Percentiles rank a stretch among this genome's conserved stretches.
Conservation (phyloP, 331 rosid genomes). For the Quercus tomentella region DNA sequence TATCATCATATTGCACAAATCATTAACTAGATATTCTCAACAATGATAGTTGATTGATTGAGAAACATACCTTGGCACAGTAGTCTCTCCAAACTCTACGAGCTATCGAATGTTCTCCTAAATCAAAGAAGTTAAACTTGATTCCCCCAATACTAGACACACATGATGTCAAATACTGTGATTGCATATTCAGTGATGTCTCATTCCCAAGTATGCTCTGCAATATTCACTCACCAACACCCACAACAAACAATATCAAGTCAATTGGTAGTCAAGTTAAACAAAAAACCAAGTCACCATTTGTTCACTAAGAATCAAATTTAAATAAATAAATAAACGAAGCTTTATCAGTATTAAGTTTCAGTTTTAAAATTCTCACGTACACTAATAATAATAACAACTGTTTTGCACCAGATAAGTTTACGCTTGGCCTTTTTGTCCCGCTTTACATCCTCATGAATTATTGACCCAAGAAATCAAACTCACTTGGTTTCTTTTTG, state of each 20-base stretch:
- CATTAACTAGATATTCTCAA: neutral
- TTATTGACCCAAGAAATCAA: no score
- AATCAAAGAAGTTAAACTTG: slow-evolving; percentile 84
- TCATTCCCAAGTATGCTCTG: slow-evolving; percentile 48
- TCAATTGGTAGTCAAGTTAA: neutral
- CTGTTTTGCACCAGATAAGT: no score
- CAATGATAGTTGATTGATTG: neutral
- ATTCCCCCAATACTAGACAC: slow-evolving; percentile 62
- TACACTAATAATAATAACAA: neutral
- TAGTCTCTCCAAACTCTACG: slow-evolving; percentile 91
- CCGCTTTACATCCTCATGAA: no score
- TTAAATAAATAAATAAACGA: neutral
- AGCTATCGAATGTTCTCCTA: slow-evolving; percentile 87
- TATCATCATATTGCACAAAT: no score
- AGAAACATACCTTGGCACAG: slow-evolving; percentile 64
- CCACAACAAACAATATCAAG: slow-evolving; percentile 14
- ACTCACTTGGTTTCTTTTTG: no score
- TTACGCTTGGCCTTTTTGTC: no score
- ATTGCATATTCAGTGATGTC: slow-evolving; percentile 59
- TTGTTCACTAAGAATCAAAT: neutral
- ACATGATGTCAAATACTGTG: slow-evolving; percentile 86
- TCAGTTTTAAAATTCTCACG: neutral
- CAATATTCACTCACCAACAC: slow-evolving; percentile 22
- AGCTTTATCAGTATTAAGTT: neutral
- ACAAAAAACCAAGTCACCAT: neutral